Base-by-base conservation (phyloP, 441 rosid species). In the Monsonia emarginata region DNA sequence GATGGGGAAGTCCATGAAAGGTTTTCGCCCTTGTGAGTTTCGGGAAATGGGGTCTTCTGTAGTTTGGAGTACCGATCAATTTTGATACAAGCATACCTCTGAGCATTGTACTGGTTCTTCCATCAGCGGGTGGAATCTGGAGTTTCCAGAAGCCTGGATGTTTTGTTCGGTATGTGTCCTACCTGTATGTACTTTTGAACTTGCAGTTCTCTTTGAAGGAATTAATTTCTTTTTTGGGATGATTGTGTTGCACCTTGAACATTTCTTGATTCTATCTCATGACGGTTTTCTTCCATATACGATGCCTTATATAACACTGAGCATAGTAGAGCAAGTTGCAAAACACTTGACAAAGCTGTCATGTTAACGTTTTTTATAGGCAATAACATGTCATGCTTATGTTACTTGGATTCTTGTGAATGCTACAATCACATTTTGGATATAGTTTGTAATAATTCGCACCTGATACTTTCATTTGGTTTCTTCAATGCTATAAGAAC, bases 1-100 rank as follows among this genome's bases (percentile, higher is more conserved):
- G 82, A 84, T 89, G 94, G 97, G 94, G 32, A 94, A 86, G 77
- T 86, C 88, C 67, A 74, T 88, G 78, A 89, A 38, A n/a, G 79
- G 88, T 57, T 83, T 88, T 65, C 79, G 63, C 54, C 86, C 89
- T 0, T 83, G 87, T 65, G 84, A 81, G 69, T 79, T 79, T 68
- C 77, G 74, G 76, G 85, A 78, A 59, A 79, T 65, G 6, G 85
- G 89, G 11, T 75, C 88, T 54, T 75, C 70, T 44, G 64, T 85
- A 38, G 84, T 88, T 44, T 94, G 99, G 99, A 86, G 80, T 40
- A 80, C 84, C 31, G 65, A 67, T 68, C 28, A 77, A 65, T 63
- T 65, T 63, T 70, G 75, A 75, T 52, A 22, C 11, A 18, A 42
- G 14, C 4, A 42, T n/a, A n/a, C n/a, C n/a, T n/a, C n/a, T n/a